phyloP scores from a whole-genome alignment of 805 yeast genomes.

The Wickerhamomyces canadensis region DNA sequence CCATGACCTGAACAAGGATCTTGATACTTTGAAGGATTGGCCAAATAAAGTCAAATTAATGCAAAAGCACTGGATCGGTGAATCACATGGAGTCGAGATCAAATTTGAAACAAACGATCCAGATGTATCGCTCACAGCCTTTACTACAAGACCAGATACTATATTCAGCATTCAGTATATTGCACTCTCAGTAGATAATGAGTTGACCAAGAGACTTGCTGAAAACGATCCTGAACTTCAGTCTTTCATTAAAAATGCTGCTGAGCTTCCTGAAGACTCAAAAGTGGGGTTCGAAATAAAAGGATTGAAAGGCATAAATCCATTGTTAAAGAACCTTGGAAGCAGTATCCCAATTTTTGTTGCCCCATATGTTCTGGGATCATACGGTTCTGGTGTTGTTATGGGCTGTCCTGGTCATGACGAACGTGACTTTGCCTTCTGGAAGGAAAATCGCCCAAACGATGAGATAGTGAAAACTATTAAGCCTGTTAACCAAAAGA shows the following conservation, averaged over 20 bases:
- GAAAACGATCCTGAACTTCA: slow-evolving; percentile 34
- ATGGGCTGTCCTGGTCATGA: slow-evolving; percentile 99
- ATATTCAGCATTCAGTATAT: slow-evolving; percentile 75
- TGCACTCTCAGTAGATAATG: slow-evolving; percentile 73
- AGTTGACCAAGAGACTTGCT: slow-evolving; percentile 40
- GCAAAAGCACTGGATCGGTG: slow-evolving; percentile 95
- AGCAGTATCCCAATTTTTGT: slow-evolving; percentile 65
- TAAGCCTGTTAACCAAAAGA: slow-evolving; percentile 11
- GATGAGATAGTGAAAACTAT: slow-evolving; percentile 13
- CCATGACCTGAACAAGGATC: slow-evolving; percentile 55
- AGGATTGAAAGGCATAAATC: slow-evolving; percentile 45
- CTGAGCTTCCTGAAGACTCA: slow-evolving; percentile 38
- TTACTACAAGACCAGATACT: slow-evolving; percentile 91
- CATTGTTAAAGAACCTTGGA: slow-evolving; percentile 42
- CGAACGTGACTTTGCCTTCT: slow-evolving; percentile 73
- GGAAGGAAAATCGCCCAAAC: slow-evolving; percentile 57
- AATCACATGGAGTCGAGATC: slow-evolving; percentile 74
- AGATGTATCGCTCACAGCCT: slow-evolving; percentile 39
- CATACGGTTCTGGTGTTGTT: slow-evolving; percentile 89
- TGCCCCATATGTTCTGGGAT: slow-evolving; percentile 84
- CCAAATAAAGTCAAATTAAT: slow-evolving; percentile 82
- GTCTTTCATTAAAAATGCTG: slow-evolving; percentile 38
- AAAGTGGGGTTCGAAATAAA: slow-evolving; percentile 56
- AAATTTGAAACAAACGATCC: slow-evolving; percentile 35
- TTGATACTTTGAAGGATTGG: slow-evolving; percentile 64